Evolutionary conservation across 1,139 yeast genomes (phyloP), one percentile per base, ranked within the genome.

Genomic region (Kluyveromyces sp.): DNA sequence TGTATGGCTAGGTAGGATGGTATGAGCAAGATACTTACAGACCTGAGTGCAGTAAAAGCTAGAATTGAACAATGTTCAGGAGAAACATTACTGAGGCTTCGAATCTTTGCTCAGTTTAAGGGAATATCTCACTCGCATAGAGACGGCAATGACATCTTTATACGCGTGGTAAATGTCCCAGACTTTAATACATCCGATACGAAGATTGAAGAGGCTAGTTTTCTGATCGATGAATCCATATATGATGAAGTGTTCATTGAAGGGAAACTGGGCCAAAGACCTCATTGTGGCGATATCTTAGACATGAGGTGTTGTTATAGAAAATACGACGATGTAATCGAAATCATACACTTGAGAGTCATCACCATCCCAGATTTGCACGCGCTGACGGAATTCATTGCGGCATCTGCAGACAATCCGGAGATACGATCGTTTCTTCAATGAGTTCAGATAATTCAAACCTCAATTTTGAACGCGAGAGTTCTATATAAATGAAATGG

Each of bases 251-350:
- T 28, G 17, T 41, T 44, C 26, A 32, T 44, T 20, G 16, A 32
- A 4, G 28, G 29, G 8, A 25, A 16, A 13, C 35, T 16, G 9
- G 36, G 33, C 8, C 26, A 26, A 9, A 32, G 35, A 12, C 46
- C 46, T 11, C 42, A 43, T 17, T 16, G 33, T 4, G 49, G 49
- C n/a, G 46, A 43, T 17, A 40, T 47, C 13, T 34, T 45, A 17
- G 49, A 47, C 18, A 11, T 45, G 43, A 20, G 38, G 19, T 47
- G 49, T 25, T 45, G 43, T 30, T 31, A 32, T 18, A 30, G 40
- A n/a, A 33, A 13, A 22, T 28, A 30, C 22, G 28, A 31, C 15
- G 43, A 42, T 6, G 22, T 25, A 11, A 28, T 45, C 11, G 49
- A 47, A 35, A 43, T 43, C 9, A 40, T 47, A 43, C 45, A 47